These are phyloP conservation scores for Epichloe coenophiala DNA, from an alignment of 2,329 filamentous ascomycete genomes.

Conservation along the genomic window DNA sequence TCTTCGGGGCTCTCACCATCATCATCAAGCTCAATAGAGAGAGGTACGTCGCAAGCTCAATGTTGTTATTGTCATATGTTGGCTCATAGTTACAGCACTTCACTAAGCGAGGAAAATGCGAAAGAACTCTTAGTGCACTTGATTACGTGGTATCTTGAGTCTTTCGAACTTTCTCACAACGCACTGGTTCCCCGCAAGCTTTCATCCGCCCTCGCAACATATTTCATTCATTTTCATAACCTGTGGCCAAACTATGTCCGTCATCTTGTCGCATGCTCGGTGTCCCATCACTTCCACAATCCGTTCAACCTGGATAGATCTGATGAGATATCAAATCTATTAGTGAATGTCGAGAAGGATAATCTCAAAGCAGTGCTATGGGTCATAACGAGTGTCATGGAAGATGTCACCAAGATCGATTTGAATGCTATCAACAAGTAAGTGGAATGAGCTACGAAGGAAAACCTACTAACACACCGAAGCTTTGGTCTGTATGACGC, in stretches of 20 bases:
- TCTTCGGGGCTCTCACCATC: slow-evolving; percentile 86
- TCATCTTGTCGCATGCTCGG: slow-evolving; percentile 45
- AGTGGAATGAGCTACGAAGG: slow-evolving; percentile 7
- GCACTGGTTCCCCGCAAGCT: slow-evolving; percentile 59
- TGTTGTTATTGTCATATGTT: slow-evolving; percentile 5
- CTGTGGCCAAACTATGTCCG: slow-evolving; percentile 53
- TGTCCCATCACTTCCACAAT: slow-evolving; percentile 12
- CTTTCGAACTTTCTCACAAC: slow-evolving; percentile 36
- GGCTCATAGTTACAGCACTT: slow-evolving; percentile 21
- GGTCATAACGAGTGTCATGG: slow-evolving; percentile 35
- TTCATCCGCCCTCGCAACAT: slow-evolving; percentile 63
- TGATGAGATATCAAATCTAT: slow-evolving; percentile 28
- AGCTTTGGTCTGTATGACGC: slow-evolving; percentile 26
- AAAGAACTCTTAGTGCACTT: slow-evolving; percentile 46
- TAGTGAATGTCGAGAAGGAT: slow-evolving; percentile 32
- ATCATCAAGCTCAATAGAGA: slow-evolving; percentile 93
- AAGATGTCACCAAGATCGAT: slow-evolving; percentile 43
- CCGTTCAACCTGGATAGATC: slow-evolving; percentile 14
- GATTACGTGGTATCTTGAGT: slow-evolving; percentile 47
- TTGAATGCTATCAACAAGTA: slow-evolving; percentile 44
- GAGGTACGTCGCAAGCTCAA: slow-evolving; percentile 36
- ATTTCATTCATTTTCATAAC: slow-evolving; percentile 56
- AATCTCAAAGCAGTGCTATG: slow-evolving; percentile 46
- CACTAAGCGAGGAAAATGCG: slow-evolving; percentile 43
- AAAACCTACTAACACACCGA: slow-evolving; percentile 6